These are phyloP conservation scores for Xylariaceae sp. DNA, from an alignment of 2,329 filamentous ascomycete genomes.

Conservation along the genomic window DNA sequence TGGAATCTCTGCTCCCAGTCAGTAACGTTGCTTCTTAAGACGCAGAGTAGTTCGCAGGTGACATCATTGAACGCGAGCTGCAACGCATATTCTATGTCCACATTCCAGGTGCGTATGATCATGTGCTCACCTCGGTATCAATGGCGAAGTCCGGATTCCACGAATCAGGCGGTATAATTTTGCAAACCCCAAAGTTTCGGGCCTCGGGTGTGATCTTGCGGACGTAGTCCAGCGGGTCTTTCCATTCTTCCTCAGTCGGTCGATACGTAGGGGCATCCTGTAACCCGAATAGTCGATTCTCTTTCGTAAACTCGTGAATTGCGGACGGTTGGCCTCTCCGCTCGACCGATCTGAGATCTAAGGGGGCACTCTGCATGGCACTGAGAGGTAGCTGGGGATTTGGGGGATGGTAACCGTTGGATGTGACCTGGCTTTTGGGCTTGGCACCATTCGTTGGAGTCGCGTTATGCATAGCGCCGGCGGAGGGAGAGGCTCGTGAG, in stretches of 20 bases:
- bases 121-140: conserved; percentile 79
- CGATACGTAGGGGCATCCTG: conserved; percentile 86
- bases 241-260: conserved; percentile 91
- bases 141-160: conserved; percentile 97
- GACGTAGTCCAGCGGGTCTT: conserved; percentile 90
- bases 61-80: background rate
- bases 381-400: conserved; percentile 52
- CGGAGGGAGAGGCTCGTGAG: conserved; percentile 50
- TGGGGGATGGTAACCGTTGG: conserved; percentile 50
- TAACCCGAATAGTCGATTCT: conserved; percentile 76
- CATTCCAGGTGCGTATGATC: too few relatives aligned
- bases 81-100: too few relatives aligned
- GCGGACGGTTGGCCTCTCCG: conserved; percentile 78
- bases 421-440: conserved; percentile 50
- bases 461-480: conserved; percentile 32
- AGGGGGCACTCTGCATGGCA: conserved; percentile 54
- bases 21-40: conserved; percentile 3
- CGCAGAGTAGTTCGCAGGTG: too few relatives aligned
- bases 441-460: conserved; percentile 35
- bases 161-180: conserved; percentile 86
- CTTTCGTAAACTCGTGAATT: conserved; percentile 70
- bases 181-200: conserved; percentile 84
- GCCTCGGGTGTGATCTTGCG: conserved; percentile 86
- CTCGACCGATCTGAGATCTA: conserved; percentile 88
- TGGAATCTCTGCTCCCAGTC: conserved; percentile 71